Conservation (phyloP, 306 rosid species). For the Senna tora region DNA sequence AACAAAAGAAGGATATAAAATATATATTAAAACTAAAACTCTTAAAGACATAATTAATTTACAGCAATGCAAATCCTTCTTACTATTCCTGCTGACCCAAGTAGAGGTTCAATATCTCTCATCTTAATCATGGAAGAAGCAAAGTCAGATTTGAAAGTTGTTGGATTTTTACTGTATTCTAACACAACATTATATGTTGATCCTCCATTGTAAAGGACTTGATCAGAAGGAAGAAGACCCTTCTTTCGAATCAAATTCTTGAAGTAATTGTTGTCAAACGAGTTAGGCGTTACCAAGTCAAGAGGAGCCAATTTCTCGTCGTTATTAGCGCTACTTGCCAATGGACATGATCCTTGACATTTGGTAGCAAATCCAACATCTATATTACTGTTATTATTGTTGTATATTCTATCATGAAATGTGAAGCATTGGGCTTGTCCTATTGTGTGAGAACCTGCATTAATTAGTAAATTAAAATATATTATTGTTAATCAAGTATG, state of each 20-base stretch:
- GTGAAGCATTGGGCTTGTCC: conserved; percentile 59
- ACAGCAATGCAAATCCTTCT: background rate
- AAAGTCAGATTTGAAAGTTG: background rate
- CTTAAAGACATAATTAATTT: too few species aligned
- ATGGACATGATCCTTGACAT: conserved; percentile 52
- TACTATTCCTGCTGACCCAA: background rate
- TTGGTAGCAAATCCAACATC: conserved; percentile 56
- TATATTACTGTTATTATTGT: conserved; percentile 43
- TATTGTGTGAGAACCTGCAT: conserved; percentile 55
- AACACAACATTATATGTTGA: conserved; percentile 34
- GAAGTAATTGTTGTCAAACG: conserved; percentile 61
- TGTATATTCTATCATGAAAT: conserved; percentile 56
- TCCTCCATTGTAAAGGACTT: conserved; percentile 44
- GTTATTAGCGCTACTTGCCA: background rate
- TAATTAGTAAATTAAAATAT: background rate
- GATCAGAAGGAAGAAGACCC: conserved; percentile 61
- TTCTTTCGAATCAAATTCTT: conserved; percentile 60
- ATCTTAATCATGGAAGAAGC: conserved; percentile 10
- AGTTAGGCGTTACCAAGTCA: conserved; percentile 64
- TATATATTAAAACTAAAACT: too few species aligned
- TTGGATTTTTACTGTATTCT: conserved; percentile 33
- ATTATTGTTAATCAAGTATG: too few species aligned
- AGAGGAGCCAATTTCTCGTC: conserved; percentile 49
- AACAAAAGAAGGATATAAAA: too few species aligned
- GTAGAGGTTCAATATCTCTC: conserved; percentile 3